Conservation (phyloP, 148 eudicot species). For the Rhododendron ferrugineum region DNA sequence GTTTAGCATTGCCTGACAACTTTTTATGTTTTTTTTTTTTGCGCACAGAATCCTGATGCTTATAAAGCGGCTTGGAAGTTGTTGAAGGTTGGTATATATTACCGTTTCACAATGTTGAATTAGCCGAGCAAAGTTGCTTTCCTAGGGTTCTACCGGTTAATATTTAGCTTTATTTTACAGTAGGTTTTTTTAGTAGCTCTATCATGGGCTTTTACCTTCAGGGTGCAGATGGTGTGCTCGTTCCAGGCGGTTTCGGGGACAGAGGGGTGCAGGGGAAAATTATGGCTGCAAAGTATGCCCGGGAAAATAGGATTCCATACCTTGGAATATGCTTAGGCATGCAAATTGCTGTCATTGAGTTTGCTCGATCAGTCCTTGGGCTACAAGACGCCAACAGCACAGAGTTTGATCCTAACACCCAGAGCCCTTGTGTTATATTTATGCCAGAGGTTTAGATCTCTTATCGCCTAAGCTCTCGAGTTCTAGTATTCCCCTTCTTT, state of each 20-base stretch:
- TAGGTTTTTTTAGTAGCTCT: conserved; percentile 2
- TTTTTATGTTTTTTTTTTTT: conserved; percentile 18
- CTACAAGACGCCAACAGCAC: conserved; percentile 76
- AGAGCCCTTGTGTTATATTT: conserved; percentile 69
- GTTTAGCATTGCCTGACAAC: background rate
- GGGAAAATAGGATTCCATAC: conserved; percentile 73
- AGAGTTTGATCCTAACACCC: conserved; percentile 69
- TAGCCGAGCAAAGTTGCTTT: background rate
- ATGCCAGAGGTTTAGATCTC: conserved; percentile 79
- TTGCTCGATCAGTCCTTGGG: conserved; percentile 74
- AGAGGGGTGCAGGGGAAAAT: conserved; percentile 98
- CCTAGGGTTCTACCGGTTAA: background rate
- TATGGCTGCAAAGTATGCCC: conserved; percentile 88
- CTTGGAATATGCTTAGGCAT: conserved; percentile 96
- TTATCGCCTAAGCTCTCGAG: background rate
- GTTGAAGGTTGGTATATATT: conserved; percentile 53
- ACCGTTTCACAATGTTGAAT: background rate
- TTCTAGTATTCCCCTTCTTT: background rate
- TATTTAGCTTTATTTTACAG: background rate
- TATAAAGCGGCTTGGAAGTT: conserved; percentile 69
- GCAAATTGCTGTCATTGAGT: conserved; percentile 95
- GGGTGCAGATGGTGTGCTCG: conserved; percentile 87
- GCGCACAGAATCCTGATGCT: conserved; percentile 71
- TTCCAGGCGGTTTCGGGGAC: conserved; percentile 99
- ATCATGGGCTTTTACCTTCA: conserved; percentile 22